Base-by-base conservation (phyloP, 768 basidiomycete species). In the Nidularia sp. region DNA sequence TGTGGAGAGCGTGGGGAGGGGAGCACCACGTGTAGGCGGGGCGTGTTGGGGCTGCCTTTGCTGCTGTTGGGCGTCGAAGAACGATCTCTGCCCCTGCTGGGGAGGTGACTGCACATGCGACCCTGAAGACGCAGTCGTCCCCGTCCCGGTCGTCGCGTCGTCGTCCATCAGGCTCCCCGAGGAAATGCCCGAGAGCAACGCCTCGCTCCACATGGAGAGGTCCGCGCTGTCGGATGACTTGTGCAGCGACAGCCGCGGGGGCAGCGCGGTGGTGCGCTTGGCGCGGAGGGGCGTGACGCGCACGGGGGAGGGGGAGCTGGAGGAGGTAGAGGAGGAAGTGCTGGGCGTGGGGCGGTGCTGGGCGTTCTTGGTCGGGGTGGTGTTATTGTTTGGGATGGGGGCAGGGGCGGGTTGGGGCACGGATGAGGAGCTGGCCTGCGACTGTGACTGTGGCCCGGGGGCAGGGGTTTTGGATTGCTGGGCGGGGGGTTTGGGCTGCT, bases 161-260 rank as follows among this genome's bases (percentile, higher is more conserved):
- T 32, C 10, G 29, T 7, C 32, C 10, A 12, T 41, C 34, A 49
- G 7, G 10, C 42, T 15, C 29, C 50, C 18, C 9, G 48, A 34
- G 9, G 76, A 75, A n/a, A 83, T 75, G 2, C 76, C 80, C n/a
- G 70, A 77, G 33, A 85, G 70, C 34, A 85, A 57, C 5, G 78
- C 72, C 57, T 79, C 74, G 7, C 78, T 73, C 84, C 84, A 85
- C 29, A 72, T 71, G 7, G 74, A 70, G 29, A 84, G 67, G 55
- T 77, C 81, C 9, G 66, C 60, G 51, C 64, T 66, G 44, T 68
- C 69, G 36, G 78, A 75, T 34, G 71, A 70, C 45, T 66, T 65
- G 53, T 81, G 79, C 31, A 84, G 67, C 4, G 82, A 84, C 32
- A 85, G 59, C 10, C 84, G 76, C 8, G 84, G 84, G 0, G 84